Conservation (phyloP, 306 rosid species). For the Medicago lupulina region DNA sequence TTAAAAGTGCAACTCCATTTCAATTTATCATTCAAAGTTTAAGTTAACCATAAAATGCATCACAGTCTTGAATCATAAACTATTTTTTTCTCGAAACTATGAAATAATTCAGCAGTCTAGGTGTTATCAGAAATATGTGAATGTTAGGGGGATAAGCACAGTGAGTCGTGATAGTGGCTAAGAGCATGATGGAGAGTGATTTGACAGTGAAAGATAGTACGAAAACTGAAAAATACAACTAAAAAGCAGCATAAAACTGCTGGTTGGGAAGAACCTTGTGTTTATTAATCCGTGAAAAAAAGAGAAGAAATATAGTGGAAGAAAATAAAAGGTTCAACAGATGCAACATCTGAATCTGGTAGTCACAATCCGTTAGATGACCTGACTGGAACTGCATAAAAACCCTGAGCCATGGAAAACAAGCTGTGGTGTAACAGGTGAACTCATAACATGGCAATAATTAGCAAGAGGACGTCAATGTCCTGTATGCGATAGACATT, state of each 20-base stretch:
- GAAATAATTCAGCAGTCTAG: background rate
- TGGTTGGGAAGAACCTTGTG: background rate
- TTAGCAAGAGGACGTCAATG: background rate
- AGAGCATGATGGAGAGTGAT: slow-evolving; percentile 4
- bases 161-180: background rate
- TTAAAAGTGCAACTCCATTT: background rate
- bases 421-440: background rate
- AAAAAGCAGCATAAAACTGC: background rate
- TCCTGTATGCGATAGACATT: slow-evolving; percentile 15
- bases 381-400: background rate
- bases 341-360: slow-evolving; percentile 3
- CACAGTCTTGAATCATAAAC: background rate
- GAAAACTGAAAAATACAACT: background rate
- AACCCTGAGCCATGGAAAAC: too few species aligned
- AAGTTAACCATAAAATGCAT: slow-evolving; percentile 21
- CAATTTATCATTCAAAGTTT: slow-evolving; percentile 7
- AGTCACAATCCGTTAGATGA: background rate
- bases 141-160: background rate
- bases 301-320: slow-evolving; percentile 3
- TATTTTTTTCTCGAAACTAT: background rate
- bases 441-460: slow-evolving; percentile 13
- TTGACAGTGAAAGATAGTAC: background rate
- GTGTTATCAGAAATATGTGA: background rate
- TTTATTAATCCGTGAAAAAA: background rate
- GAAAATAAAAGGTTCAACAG: background rate